Conservation (phyloP, 2,329 filamentous ascomycete genomes). For the Metarhizium brunneum region DNA sequence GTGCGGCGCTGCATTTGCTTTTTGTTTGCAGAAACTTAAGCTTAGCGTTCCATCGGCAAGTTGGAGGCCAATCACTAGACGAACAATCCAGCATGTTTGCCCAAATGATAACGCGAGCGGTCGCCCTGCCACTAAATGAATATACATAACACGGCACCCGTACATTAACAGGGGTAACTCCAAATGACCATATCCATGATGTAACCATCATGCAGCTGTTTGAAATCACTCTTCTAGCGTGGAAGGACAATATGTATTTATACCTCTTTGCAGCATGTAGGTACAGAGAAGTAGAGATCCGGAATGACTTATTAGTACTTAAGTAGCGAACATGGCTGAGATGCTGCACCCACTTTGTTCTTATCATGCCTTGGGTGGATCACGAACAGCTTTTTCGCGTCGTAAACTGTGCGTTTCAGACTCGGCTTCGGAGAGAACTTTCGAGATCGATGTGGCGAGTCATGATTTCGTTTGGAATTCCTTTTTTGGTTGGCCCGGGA, state of each 20-base stretch:
- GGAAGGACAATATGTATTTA: background rate
- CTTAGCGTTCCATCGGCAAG: too few relatives aligned
- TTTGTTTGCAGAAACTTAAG: background rate
- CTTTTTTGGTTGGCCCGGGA: background rate
- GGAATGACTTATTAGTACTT: background rate
- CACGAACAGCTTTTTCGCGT: too few relatives aligned
- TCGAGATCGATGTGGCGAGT: too few relatives aligned
- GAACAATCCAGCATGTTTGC: background rate
- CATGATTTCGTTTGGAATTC: too few relatives aligned
- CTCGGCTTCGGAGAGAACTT: background rate
- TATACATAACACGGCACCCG: background rate
- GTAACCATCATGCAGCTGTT: background rate
- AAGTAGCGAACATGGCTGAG: background rate
- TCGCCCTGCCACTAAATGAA: too few relatives aligned
- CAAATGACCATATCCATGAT: slow-evolving; percentile 1
- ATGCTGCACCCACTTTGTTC: background rate
- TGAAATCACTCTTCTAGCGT: background rate
- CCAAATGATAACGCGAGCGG: background rate
- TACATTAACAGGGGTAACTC: background rate
- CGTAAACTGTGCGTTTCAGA: background rate
- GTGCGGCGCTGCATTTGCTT: background rate
- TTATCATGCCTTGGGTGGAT: background rate
- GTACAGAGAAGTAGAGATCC: background rate
- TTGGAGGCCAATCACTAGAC: too few relatives aligned
- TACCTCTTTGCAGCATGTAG: background rate